A percentile compares a stretch with the other conserved stretches of the same genome.
These are phyloP conservation scores for Cyberlindnera galapagoensis DNA, from an alignment of 805 yeast genomes.

Conservation along the genomic window DNA sequence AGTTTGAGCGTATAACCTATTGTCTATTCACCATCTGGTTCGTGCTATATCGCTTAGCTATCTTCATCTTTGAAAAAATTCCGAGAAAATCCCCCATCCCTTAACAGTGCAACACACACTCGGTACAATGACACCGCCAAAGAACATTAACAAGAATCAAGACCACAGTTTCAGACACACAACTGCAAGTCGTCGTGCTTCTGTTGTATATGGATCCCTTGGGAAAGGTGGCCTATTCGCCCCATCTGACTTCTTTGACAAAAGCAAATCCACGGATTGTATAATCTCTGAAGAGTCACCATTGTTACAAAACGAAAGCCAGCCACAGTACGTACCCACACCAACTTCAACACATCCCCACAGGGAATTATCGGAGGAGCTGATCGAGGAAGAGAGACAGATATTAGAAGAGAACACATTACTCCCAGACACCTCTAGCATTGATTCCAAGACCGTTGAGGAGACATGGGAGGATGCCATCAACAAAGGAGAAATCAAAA, in stretches of 20 bases:
- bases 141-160: background rate
- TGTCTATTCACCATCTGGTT: too few relatives aligned
- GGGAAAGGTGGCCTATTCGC: conserved; percentile 21
- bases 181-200: conserved; percentile 19
- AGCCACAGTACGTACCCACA: background rate
- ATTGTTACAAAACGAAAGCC: conserved; percentile 2
- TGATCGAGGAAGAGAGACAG: conserved; percentile 19
- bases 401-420: conserved; percentile 18
- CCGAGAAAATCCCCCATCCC: too few relatives aligned
- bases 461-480: conserved; percentile 23
- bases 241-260: conserved; percentile 12
- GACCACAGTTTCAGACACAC: conserved; percentile 22
- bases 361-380: conserved; percentile 6
- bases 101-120: too few relatives aligned
- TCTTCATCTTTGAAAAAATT: too few relatives aligned
- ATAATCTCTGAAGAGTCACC: background rate
- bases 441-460: conserved; percentile 10
- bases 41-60: too few relatives aligned
- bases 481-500: conserved; percentile 18
- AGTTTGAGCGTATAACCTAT: too few relatives aligned
- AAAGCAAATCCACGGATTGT: background rate
- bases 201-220: conserved; percentile 20
- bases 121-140: too few relatives aligned
- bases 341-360: background rate
- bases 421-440: conserved; percentile 4